Conservation (phyloP, 306 rosid species). For the Crataegus laevigata region DNA sequence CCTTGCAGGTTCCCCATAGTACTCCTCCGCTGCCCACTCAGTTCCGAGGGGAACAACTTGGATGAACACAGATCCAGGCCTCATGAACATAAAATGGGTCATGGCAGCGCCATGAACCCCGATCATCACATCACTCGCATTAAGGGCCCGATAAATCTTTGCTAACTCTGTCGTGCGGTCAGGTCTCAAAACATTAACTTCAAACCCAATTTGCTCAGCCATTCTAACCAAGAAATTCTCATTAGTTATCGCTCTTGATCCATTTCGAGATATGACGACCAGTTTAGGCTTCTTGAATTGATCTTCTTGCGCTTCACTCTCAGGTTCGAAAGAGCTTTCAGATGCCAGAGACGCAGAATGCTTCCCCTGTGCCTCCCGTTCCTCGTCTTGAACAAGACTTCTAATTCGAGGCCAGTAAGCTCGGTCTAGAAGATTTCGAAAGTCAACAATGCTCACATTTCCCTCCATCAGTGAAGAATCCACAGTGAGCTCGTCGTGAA, state of each 20-base stretch:
- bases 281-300: slow-evolving; percentile 39
- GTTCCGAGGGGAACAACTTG: slow-evolving; percentile 89
- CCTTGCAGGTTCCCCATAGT: slow-evolving; percentile 77
- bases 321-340: slow-evolving; percentile 17
- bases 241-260: slow-evolving; percentile 66
- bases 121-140: slow-evolving; percentile 74
- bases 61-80: slow-evolving; percentile 60
- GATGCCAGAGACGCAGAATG: slow-evolving; percentile 19
- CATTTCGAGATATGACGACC: slow-evolving; percentile 60
- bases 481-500: slow-evolving; percentile 71
- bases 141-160: slow-evolving; percentile 56
- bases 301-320: slow-evolving; percentile 7
- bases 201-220: slow-evolving; percentile 64
- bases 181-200: slow-evolving; percentile 56
- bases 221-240: slow-evolving; percentile 58
- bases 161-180: slow-evolving; percentile 65
- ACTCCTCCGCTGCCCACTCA: slow-evolving; percentile 80
- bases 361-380: slow-evolving; percentile 30
- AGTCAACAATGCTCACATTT: slow-evolving; percentile 57
- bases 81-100: slow-evolving; percentile 86
- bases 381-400: slow-evolving; percentile 47
- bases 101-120: slow-evolving; percentile 98
- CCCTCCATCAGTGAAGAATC: slow-evolving; percentile 56
- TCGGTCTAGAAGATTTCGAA: slow-evolving; percentile 53
- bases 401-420: slow-evolving; percentile 74